phyloP scores from a whole-genome alignment of 306 rosid genomes.

The Dicorynia guianensis region DNA sequence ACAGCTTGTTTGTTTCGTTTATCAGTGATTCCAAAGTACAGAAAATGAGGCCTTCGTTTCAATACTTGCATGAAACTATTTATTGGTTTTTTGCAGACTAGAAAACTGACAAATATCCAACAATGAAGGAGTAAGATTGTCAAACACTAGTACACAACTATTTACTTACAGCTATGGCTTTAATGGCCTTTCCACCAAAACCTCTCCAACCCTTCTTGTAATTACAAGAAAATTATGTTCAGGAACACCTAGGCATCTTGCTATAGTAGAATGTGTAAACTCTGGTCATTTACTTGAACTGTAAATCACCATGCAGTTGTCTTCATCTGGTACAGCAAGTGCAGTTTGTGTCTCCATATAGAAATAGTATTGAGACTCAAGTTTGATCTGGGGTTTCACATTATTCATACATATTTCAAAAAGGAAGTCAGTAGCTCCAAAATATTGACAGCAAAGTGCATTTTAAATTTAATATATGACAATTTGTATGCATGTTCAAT shows the following conservation, averaged over 20 bases:
- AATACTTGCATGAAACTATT: background rate
- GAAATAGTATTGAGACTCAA: constrained; percentile 94
- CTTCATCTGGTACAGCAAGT: constrained; percentile 98
- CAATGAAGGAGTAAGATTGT: constrained; percentile 5
- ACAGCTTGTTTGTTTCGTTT: background rate
- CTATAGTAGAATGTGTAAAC: constrained; percentile 56
- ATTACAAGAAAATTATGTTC: constrained; percentile 80
- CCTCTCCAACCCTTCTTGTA: constrained; percentile 95
- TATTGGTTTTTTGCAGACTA: background rate
- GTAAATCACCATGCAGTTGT: constrained; percentile 85
- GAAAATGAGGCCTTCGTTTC: constrained; percentile 25
- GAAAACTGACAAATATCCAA: background rate
- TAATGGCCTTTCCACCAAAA: constrained; percentile 86
- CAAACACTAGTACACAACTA: background rate
- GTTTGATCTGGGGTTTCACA: constrained; percentile 68
- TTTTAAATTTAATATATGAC: constrained; percentile 18
- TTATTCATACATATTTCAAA: background rate
- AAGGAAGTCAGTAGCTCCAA: background rate
- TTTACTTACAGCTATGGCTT: constrained; percentile 74
- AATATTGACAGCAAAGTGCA: background rate
- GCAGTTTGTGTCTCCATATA: constrained; percentile 96
- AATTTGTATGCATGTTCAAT: constrained; percentile 25
- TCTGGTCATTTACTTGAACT: constrained; percentile 77
- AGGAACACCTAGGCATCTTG: constrained; percentile 83
- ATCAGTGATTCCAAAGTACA: constrained; percentile 14